These are phyloP conservation scores for Albatrellus ellisii DNA, from an alignment of 768 basidiomycete species.

Conservation along the genomic window DNA sequence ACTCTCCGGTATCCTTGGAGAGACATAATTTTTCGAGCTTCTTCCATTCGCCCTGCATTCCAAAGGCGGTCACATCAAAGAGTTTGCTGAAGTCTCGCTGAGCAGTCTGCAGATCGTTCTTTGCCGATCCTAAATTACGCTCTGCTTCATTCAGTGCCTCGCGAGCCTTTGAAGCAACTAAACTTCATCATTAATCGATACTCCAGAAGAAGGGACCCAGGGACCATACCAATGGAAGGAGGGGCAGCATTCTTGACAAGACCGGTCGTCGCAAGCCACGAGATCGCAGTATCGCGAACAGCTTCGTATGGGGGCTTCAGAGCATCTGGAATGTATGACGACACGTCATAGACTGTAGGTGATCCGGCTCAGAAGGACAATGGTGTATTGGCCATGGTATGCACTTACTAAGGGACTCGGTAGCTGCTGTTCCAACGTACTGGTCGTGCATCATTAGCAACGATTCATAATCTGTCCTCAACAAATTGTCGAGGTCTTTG, in stretches of 20 bases:
- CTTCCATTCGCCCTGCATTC: slow-evolving; percentile 86
- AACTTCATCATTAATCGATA: too few species aligned
- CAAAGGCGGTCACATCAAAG: slow-evolving; percentile 54
- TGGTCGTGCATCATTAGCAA: slow-evolving; percentile 72
- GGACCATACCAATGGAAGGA: slow-evolving; percentile 27
- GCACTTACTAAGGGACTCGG: slow-evolving; percentile 36
- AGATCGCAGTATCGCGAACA: slow-evolving; percentile 44
- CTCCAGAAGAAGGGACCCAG: too few species aligned
- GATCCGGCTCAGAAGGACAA: slow-evolving; percentile 1
- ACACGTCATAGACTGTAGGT: slow-evolving; percentile 66
- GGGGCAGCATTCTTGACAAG: slow-evolving; percentile 30
- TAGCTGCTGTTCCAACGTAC: slow-evolving; percentile 34
- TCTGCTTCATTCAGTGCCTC: slow-evolving; percentile 54
- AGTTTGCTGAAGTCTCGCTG: slow-evolving; percentile 51
- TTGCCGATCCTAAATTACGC: slow-evolving; percentile 35
- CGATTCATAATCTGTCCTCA: slow-evolving; percentile 57
- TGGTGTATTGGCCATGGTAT: background rate
- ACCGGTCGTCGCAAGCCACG: slow-evolving; percentile 53
- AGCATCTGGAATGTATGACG: slow-evolving; percentile 78
- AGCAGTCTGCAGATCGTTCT: slow-evolving; percentile 39
- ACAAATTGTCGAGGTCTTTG: slow-evolving; percentile 38
- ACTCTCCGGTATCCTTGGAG: slow-evolving; percentile 82
- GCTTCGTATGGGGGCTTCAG: slow-evolving; percentile 62
- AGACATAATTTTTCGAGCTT: slow-evolving; percentile 79
- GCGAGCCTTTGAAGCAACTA: slow-evolving; percentile 50